A percentile compares a stretch with the other conserved stretches of the same genome.
Conservation (phyloP, 2,329 filamentous ascomycete species). For the Cytospora schulzeri region DNA sequence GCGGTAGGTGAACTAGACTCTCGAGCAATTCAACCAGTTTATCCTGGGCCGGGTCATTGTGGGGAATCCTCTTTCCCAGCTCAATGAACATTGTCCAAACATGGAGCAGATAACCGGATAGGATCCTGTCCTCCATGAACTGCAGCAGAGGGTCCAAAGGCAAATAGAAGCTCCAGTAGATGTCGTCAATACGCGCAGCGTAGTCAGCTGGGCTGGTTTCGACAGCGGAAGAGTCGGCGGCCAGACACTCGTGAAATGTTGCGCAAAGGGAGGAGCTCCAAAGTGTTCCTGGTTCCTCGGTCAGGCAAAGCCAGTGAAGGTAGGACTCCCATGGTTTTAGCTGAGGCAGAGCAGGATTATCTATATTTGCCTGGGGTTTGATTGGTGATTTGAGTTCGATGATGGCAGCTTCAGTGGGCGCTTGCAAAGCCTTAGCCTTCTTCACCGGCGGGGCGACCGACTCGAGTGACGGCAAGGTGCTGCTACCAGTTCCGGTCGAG, state of each 20-base stretch:
- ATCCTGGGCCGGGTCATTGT: conserved; percentile 24
- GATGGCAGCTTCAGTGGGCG: conserved; percentile 19
- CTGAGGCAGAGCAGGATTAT: conserved; percentile 9
- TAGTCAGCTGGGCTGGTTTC: conserved; percentile 17
- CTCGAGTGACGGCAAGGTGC: conserved; percentile 4
- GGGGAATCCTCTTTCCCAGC: conserved; percentile 25
- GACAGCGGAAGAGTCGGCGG: neutral
- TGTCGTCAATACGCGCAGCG: conserved; percentile 26
- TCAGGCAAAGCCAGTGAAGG: conserved; percentile 25
- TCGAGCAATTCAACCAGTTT: conserved; percentile 24
- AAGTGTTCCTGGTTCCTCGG: conserved; percentile 25
- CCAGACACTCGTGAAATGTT: conserved; percentile 23
- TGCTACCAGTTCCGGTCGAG: conserved; percentile 15
- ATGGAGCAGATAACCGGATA: conserved; percentile 25
- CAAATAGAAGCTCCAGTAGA: conserved; percentile 29
- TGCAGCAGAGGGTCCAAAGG: conserved; percentile 22
- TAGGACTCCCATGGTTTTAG: conserved; percentile 26
- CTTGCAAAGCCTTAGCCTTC: neutral
- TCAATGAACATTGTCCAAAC: conserved; percentile 29
- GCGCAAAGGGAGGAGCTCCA: conserved; percentile 25
- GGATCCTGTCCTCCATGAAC: conserved; percentile 26
- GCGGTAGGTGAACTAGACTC: conserved; percentile 24
- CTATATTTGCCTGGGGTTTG: neutral
- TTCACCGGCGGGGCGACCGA: neutral
- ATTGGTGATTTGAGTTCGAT: conserved; percentile 15